A percentile compares a stretch with the other conserved stretches of the same genome.
These are phyloP conservation scores for Mariannaea sp. DNA, from an alignment of 2,329 filamentous ascomycete species.

Conservation along the genomic window DNA sequence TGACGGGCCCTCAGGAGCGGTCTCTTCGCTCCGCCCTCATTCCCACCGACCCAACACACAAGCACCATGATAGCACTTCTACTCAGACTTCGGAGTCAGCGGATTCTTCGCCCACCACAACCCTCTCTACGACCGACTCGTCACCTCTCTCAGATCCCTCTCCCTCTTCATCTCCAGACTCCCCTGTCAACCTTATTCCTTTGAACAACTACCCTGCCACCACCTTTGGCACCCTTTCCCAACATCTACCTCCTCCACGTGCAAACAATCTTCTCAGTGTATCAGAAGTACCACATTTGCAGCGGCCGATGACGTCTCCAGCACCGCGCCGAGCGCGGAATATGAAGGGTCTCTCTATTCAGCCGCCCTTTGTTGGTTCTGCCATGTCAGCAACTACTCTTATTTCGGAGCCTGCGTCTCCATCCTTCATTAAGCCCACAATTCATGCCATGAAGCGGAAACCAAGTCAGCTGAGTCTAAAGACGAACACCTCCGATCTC, in stretches of 20 bases:
- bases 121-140: slow-evolving; percentile 89
- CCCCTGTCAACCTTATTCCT: slow-evolving; percentile 75
- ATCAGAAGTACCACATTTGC: slow-evolving; percentile 48
- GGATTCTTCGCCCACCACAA: slow-evolving; percentile 94
- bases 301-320: slow-evolving; percentile 69
- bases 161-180: slow-evolving; percentile 90
- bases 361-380: slow-evolving; percentile 58
- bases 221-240: slow-evolving; percentile 53
- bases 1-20: slow-evolving; percentile 45
- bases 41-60: slow-evolving; percentile 60
- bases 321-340: slow-evolving; percentile 76
- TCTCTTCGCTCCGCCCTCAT: slow-evolving; percentile 48
- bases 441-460: slow-evolving; percentile 74
- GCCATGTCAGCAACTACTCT: slow-evolving; percentile 55
- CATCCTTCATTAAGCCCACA: slow-evolving; percentile 79
- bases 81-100: slow-evolving; percentile 81
- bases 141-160: slow-evolving; percentile 89
- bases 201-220: slow-evolving; percentile 70
- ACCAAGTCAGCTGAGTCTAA: slow-evolving; percentile 77
- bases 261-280: slow-evolving; percentile 47
- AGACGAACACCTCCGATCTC: slow-evolving; percentile 68
- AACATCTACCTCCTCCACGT: slow-evolving; percentile 37
- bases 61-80: slow-evolving; percentile 77
- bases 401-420: slow-evolving; percentile 70
- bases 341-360: slow-evolving; percentile 82